These are phyloP conservation scores for Oryza glaberrima DNA, from an alignment of 176 grass and related monocot genomes.

Conservation along the genomic window DNA sequence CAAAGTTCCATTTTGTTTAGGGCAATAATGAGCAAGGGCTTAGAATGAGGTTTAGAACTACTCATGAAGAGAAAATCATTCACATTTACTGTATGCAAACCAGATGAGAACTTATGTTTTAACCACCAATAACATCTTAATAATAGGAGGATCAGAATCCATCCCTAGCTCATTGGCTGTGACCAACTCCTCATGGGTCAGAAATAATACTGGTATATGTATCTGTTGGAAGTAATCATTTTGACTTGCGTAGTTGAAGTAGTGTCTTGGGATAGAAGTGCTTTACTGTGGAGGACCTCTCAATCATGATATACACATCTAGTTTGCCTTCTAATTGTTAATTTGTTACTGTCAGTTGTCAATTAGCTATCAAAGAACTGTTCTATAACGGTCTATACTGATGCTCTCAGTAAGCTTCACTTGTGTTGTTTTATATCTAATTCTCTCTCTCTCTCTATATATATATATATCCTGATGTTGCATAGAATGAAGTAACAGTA, in stretches of 20 bases:
- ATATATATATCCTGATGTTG: not conserved
- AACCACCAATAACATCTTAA: conserved; percentile 10
- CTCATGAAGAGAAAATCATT: not conserved
- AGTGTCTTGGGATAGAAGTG: conserved; percentile 15
- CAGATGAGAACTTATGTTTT: conserved; percentile 17
- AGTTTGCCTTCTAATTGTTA: not conserved
- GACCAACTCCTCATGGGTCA: conserved; percentile 2
- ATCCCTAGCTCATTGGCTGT: conserved; percentile 3
- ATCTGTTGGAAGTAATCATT: conserved; percentile 27
- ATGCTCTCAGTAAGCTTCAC: conserved; percentile 15
- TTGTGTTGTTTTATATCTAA: not conserved
- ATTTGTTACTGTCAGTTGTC: not conserved
- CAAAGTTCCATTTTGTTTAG: not conserved
- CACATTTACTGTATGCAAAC: not conserved
- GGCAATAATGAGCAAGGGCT: not conserved
- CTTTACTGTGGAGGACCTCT: not conserved
- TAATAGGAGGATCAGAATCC: conserved; percentile 29
- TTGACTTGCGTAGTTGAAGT: conserved; percentile 21
- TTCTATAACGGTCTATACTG: conserved; percentile 18
- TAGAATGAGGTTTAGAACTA: conserved; percentile 18
- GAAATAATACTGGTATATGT: not conserved
- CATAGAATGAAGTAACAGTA: conserved; percentile 27
- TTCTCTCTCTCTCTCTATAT: not conserved
- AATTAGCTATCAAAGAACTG: not conserved
- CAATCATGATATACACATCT: conserved; percentile 14